Evolutionary conservation across 2,329 filamentous ascomycete genomes (phyloP), one percentile per base, ranked within the genome.

Genomic region (Anthostomella pinea): DNA sequence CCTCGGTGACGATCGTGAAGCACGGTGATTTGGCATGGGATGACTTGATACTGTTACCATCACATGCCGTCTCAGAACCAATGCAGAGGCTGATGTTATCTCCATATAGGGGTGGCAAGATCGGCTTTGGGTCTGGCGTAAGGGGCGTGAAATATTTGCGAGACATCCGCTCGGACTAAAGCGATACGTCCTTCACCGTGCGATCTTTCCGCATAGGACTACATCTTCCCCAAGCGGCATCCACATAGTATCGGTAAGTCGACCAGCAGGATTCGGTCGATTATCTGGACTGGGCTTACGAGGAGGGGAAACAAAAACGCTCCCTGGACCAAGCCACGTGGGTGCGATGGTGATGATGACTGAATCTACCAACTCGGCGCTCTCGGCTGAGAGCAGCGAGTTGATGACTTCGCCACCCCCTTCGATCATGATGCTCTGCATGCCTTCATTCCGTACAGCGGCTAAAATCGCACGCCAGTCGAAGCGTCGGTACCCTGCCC

Each of bases 261-360:
- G 79, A 11, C 83, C 78, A 1, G 80, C 81, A 6, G 83, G 72
- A 30, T 76, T 62, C 4, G 74, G 71, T 29, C 66, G 65, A 3
- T 75, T 78, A 13, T 70, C 58, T 2, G 64, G 60, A 38, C 73
- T 72, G 3, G 60, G 53, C 25, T 71, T 73, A 21, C 78, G 70
- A 14, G 77, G 69, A 2, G 90, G 91, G 30, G 79, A 83, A 3
- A 95, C 87, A 8, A 81, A 72, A 8, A 96, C 86, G 6, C 88
- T 88, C 3, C 86, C 87, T 41, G 77, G 72, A 2, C 91, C 91
- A n/a, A 97, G 71, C 78, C 88, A 97, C 0, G 81, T 87, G 7
- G 91, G 91, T 3, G 91, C 89, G 54, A 96, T 81, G 0, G 91
- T 96, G 39, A 96, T 73, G 52, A 97, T 85, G 31, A 95, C 81